Evolutionary conservation across 75 land plant species (phyloP).

Genomic region (Pseudotsuga menziesii): DNA sequence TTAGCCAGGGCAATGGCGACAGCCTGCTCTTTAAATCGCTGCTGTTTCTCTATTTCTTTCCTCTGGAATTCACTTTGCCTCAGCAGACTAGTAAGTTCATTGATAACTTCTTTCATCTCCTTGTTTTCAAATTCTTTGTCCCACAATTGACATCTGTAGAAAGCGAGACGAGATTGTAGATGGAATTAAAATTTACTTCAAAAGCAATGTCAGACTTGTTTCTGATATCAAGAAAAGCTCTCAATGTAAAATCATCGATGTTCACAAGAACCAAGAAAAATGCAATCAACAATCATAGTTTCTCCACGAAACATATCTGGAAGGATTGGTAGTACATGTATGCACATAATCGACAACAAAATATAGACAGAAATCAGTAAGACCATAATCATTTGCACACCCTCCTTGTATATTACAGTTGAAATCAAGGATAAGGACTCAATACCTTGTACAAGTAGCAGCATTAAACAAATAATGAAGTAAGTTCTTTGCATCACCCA

Average conservation of each 20-base stretch:
- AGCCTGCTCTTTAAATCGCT: slow-evolving; percentile 60
- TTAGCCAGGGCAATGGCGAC: slow-evolving; percentile 48
- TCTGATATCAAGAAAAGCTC: background rate
- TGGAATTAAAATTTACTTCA: background rate
- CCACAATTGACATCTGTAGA: slow-evolving; percentile 68
- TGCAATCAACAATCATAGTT: background rate
- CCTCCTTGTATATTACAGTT: background rate
- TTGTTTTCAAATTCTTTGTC: slow-evolving; percentile 73
- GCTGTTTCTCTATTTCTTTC: slow-evolving; percentile 69
- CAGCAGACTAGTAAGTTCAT: slow-evolving; percentile 66
- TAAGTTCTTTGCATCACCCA: slow-evolving; percentile 88
- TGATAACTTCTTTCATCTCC: slow-evolving; percentile 83
- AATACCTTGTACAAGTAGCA: slow-evolving; percentile 74
- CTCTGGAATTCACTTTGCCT: slow-evolving; percentile 77
- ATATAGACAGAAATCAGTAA: too few species aligned
- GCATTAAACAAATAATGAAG: slow-evolving; percentile 75
- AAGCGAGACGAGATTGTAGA: background rate
- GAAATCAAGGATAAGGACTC: background rate
- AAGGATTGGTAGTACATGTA: background rate
- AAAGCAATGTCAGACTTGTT: background rate
- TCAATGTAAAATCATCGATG: background rate
- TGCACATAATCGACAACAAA: background rate
- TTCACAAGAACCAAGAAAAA: slow-evolving; percentile 3
- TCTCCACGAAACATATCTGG: background rate
- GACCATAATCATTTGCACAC: background rate